Evolutionary conservation across 352 stramenopile species (phyloP).

Genomic region (Globisporangium heterothallicum): DNA sequence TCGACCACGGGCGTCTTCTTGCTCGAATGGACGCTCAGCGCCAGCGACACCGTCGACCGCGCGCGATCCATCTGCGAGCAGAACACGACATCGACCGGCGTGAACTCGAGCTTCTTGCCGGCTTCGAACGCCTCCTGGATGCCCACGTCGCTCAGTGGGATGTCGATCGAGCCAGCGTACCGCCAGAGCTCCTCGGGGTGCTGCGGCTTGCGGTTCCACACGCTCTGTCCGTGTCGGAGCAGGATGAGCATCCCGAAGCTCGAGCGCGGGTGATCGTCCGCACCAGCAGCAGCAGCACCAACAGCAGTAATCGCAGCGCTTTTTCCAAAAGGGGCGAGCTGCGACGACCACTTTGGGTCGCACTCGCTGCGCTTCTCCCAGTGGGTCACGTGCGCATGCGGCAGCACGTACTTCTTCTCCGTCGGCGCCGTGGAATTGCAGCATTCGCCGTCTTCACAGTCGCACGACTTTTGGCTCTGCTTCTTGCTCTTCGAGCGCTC

Average conservation of each 20-base stretch:
- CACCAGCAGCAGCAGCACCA: neutral
- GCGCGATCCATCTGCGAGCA: constrained; percentile 84
- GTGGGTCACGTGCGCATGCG: constrained; percentile 62
- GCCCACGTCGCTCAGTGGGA: constrained; percentile 73
- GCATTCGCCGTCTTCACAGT: constrained; percentile 30
- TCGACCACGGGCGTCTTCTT: constrained; percentile 79
- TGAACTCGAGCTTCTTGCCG: constrained; percentile 66
- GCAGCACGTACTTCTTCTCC: constrained; percentile 68
- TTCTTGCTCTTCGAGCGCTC: neutral
- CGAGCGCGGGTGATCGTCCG: constrained; percentile 25
- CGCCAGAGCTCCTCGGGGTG: constrained; percentile 68
- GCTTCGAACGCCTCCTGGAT: constrained; percentile 82
- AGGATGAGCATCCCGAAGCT: constrained; percentile 78
- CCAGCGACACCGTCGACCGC: constrained; percentile 67
- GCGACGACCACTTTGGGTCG: constrained; percentile 46
- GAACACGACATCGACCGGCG: constrained; percentile 79
- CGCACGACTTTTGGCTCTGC: neutral
- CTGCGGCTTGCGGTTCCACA: constrained; percentile 83
- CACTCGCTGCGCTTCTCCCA: constrained; percentile 60
- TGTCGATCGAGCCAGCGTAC: constrained; percentile 81
- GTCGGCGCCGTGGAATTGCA: constrained; percentile 52
- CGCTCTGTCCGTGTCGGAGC: constrained; percentile 78
- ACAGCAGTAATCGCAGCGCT: neutral
- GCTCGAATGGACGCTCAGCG: constrained; percentile 74
- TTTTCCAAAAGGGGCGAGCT: constrained; percentile 28